Evolutionary conservation across 2,329 filamentous ascomycete genomes (phyloP).

Genomic region (Fusarium nisikadoi): DNA sequence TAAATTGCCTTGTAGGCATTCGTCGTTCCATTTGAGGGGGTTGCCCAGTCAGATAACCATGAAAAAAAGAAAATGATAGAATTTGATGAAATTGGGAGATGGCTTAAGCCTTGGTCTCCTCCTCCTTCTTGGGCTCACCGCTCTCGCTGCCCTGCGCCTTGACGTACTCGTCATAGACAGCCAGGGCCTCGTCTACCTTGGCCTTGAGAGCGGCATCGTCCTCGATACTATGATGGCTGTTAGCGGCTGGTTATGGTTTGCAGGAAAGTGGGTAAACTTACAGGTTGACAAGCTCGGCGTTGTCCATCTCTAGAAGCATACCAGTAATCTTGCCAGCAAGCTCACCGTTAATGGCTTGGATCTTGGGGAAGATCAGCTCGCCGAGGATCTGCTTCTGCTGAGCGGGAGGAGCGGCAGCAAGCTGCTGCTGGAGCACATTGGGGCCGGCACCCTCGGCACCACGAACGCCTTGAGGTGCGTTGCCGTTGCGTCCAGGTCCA

Average conservation of each 20-base stretch:
- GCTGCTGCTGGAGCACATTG: conserved; percentile 65
- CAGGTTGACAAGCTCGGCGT: conserved; percentile 91
- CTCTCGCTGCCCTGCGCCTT: conserved; percentile 75
- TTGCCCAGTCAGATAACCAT: conserved; percentile 45
- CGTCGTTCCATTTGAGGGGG: conserved; percentile 42
- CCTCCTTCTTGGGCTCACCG: conserved; percentile 61
- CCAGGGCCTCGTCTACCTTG: conserved; percentile 98
- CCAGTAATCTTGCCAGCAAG: conserved; percentile 99
- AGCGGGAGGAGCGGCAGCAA: conserved; percentile 66
- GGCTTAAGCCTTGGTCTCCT: conserved; percentile 56
- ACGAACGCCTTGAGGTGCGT: conserved; percentile 62
- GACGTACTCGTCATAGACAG: conserved; percentile 98
- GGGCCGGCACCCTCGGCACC: conserved; percentile 48
- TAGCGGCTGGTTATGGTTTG: conserved; percentile 32
- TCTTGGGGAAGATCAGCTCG: conserved; percentile 98
- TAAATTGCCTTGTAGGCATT: conserved; percentile 38
- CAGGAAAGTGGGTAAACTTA: conserved; percentile 66
- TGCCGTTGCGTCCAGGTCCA: conserved; percentile 56
- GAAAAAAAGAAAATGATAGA: conserved; percentile 46
- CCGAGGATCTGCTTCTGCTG: conserved; percentile 99
- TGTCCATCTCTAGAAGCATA: conserved; percentile 99
- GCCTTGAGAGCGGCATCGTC: conserved; percentile 88
- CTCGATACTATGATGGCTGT: conserved; percentile 72
- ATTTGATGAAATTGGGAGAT: conserved; percentile 12
- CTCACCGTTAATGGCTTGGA: conserved; percentile 91